Conservation (phyloP, 495 filamentous ascomycete genomes). For the Penicillium psychrofluorescens region DNA sequence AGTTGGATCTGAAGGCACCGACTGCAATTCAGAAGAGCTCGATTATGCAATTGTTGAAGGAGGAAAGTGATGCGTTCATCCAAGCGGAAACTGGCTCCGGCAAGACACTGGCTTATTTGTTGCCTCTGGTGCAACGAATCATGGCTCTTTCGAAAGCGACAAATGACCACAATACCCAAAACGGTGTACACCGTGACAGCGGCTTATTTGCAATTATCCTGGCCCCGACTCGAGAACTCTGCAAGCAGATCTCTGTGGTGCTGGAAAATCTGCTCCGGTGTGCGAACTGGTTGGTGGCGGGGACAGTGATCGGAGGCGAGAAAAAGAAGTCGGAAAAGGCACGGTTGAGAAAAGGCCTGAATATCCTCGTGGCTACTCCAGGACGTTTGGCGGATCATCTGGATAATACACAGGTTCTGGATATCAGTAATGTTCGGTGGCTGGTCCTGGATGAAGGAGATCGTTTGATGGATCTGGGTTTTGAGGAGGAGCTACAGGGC, state of each 20-base stretch:
- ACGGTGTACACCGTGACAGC: constrained; percentile 64
- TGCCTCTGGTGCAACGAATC: constrained; percentile 86
- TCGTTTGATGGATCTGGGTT: constrained; percentile 92
- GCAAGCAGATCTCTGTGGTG: constrained; percentile 84
- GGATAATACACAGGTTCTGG: constrained; percentile 80
- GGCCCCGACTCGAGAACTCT: constrained; percentile 86
- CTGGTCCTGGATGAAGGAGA: constrained; percentile 93
- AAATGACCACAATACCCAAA: constrained; percentile 10
- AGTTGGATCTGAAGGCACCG: constrained; percentile 81
- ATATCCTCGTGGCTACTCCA: constrained; percentile 91
- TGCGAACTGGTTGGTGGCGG: constrained; percentile 82
- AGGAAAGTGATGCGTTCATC: constrained; percentile 87
- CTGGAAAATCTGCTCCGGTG: constrained; percentile 75
- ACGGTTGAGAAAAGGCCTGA: constrained; percentile 81
- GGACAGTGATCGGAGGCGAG: constrained; percentile 90
- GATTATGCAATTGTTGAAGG: constrained; percentile 68
- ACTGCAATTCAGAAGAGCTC: constrained; percentile 91
- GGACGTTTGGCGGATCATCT: constrained; percentile 86
- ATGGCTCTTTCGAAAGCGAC: constrained; percentile 55
- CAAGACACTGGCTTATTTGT: constrained; percentile 88
- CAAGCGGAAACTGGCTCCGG: constrained; percentile 96
- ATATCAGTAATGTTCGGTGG: constrained; percentile 87
- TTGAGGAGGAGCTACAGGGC: constrained; percentile 77
- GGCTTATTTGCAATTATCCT: constrained; percentile 89
- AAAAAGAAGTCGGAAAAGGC: constrained; percentile 98